A percentile compares a stretch with the other conserved stretches of the same genome.
Evolutionary conservation across 441 rosid genomes (phyloP).

Genomic region (Gossypium schwendimanii): DNA sequence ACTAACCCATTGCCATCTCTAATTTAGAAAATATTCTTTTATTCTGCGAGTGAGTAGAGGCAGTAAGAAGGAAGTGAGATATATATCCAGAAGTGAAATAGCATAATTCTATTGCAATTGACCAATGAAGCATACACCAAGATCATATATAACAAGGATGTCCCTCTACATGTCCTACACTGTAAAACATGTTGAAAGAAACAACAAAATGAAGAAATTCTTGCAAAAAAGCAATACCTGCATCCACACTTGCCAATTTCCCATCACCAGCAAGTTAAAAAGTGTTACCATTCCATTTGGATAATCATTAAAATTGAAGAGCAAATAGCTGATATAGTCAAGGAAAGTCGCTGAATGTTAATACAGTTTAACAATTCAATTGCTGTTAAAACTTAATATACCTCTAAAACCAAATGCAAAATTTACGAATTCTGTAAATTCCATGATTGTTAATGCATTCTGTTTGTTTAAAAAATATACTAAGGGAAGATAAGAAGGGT

Average conservation of each 20-base stretch:
- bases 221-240: conserved; percentile 44
- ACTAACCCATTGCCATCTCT: not conserved
- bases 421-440: not conserved
- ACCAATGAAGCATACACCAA: not conserved
- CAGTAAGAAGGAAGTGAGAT: not conserved
- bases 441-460: not conserved
- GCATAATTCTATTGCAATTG: not conserved
- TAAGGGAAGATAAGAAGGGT: not conserved
- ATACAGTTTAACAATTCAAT: not conserved
- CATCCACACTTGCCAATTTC: conserved; percentile 95
- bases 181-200: not conserved
- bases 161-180: not conserved
- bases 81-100: not conserved
- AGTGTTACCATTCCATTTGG: conserved; percentile 99
- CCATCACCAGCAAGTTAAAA: conserved; percentile 84
- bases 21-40: not conserved
- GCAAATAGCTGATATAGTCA: conserved; percentile 63
- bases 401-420: conserved; percentile 3
- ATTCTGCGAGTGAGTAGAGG: not conserved
- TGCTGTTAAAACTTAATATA: not conserved
- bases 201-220: not conserved
- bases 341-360: conserved; percentile 27
- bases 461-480: not conserved
- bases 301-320: conserved; percentile 91
- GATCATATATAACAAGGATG: not conserved